Evolutionary conservation across 441 rosid genomes (phyloP), one percentile per base, ranked within the genome.

Genomic region (Pelargonium myrrhifolium): DNA sequence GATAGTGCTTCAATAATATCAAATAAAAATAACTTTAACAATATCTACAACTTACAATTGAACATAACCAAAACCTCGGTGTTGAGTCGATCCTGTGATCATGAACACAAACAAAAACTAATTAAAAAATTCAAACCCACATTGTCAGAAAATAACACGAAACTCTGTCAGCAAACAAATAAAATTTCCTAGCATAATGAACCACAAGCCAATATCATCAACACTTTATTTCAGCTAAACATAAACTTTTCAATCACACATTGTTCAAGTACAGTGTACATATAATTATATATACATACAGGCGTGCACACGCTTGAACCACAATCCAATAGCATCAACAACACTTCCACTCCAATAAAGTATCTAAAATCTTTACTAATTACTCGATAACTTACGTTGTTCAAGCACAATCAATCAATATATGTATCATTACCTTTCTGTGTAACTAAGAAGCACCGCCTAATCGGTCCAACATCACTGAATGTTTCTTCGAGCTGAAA

Each of bases 391-490:
- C 1, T 15, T 51, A 51, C 56, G 17, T 51, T 51, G 20, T 15
- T 51, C 56, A 15, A 5, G 1, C 17, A 51, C 56, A 35, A 6
- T 35, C 39, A 35, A 35, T 35, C 6, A 4, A 26, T 40, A 5
- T 8, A 17, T 9, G 9, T 12, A 7, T n/a, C 40, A 6, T 14
- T 65, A 87, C 96, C 96, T 74, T 90, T 93, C 71, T 84, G 82
- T 3, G 97, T 77, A 65, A 88, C 96, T 83, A 89, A 69, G 77
- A 91, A 91, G 85, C 96, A 89, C 26, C 88, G 85, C 84, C 99
- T 79, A 74, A 93, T 82, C 15, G 99, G 99, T 68, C 96, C 99
- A 8, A 93, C 93, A 62, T 89, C 97, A 62, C 97, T 83, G 56
- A 91, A 89, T 12, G 87, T 61, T 76, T 91, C 96, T 72, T 89